Conservation (phyloP, 345 rosid species). For the Brassica nigra region DNA sequence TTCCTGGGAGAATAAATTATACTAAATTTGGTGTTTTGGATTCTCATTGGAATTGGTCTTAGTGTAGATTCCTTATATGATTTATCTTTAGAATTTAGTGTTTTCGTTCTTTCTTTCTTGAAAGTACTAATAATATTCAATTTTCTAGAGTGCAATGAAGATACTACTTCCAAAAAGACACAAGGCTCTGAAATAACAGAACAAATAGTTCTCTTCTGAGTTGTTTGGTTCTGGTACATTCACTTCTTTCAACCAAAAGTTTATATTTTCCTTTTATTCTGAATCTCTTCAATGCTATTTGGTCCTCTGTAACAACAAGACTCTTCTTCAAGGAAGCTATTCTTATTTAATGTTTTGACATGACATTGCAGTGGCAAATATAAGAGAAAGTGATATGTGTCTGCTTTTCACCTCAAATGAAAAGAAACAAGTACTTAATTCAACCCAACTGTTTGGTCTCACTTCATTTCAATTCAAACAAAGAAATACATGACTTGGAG, state of each 20-base stretch:
- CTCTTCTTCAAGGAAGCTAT: constrained; percentile 38
- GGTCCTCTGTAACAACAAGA: constrained; percentile 37
- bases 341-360: constrained; percentile 35
- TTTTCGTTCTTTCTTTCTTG: neutral
- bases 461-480: constrained; percentile 22
- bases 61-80: neutral
- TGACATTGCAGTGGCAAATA: constrained; percentile 36
- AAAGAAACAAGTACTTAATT: constrained; percentile 31
- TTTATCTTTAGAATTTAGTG: neutral
- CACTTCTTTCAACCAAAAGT: constrained; percentile 17
- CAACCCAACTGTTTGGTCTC: constrained; percentile 33
- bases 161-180: neutral
- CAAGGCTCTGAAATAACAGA: constrained; percentile 1
- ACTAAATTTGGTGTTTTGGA: neutral
- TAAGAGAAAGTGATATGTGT: constrained; percentile 33
- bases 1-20: neutral
- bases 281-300: constrained; percentile 32
- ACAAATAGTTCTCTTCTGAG: neutral
- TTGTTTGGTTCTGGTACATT: constrained; percentile 23
- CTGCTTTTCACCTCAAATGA: constrained; percentile 31
- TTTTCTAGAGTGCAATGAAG: neutral
- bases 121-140: neutral
- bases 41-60: neutral
- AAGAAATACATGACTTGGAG: neutral
- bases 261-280: neutral